A percentile compares a stretch with the other conserved stretches of the same genome.
Conservation (phyloP, 805 yeast genomes). For the Ogataea paraovalis region DNA sequence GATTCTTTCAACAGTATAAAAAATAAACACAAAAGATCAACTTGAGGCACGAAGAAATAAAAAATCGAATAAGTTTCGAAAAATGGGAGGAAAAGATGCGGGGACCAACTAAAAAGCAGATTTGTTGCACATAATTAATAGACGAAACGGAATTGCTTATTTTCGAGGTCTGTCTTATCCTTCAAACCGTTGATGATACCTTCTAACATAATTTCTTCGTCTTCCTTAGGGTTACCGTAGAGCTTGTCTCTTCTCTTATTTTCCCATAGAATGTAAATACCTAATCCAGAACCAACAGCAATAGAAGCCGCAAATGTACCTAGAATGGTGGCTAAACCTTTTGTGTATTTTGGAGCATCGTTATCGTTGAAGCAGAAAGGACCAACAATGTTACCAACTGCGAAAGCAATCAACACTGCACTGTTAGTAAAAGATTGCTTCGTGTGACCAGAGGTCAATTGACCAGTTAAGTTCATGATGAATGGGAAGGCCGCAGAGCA, state of each 20-base stretch:
- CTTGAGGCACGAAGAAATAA: too few species aligned
- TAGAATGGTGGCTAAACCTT: conserved; percentile 37
- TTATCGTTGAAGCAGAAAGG: conserved; percentile 43
- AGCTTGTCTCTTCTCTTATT: conserved; percentile 39
- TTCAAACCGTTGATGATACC: conserved; percentile 32
- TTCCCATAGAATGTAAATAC: conserved; percentile 30
- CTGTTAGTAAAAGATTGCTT: conserved; percentile 46
- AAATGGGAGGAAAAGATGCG: too few species aligned
- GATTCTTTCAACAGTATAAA: too few species aligned
- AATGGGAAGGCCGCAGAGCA: conserved; percentile 27
- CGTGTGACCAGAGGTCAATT: conserved; percentile 48
- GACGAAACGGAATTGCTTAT: conserved; percentile 26
- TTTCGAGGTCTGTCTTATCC: conserved; percentile 28
- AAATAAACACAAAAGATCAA: too few species aligned
- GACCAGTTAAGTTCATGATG: conserved; percentile 25
- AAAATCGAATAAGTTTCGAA: too few species aligned
- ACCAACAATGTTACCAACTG: conserved; percentile 53
- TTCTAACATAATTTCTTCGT: conserved; percentile 24
- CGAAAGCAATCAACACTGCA: conserved; percentile 40
- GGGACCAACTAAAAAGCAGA: too few species aligned
- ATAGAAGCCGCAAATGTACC: conserved; percentile 37
- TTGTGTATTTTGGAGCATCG: conserved; percentile 43
- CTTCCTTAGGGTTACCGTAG: conserved; percentile 25
- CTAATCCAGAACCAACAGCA: conserved; percentile 26
- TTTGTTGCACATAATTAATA: too few species aligned